These are phyloP conservation scores for Sarocladium kiliense DNA, from an alignment of 2,329 filamentous ascomycete species.

Conservation along the genomic window DNA sequence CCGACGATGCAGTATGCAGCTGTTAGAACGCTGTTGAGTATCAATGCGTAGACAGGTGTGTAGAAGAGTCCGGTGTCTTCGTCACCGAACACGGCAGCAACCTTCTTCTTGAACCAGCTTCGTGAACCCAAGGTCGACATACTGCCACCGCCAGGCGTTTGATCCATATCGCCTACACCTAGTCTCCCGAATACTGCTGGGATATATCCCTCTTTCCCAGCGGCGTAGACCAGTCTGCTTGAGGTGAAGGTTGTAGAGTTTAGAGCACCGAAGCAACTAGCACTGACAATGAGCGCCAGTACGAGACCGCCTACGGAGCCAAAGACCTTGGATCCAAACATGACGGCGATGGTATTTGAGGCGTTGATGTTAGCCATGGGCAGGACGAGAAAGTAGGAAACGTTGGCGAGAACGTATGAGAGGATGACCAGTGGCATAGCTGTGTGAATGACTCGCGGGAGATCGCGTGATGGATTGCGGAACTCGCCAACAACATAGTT, in stretches of 20 bases:
- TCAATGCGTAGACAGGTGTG: constrained; percentile 88
- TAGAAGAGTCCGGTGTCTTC: constrained; percentile 77
- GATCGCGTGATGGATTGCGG: constrained; percentile 80
- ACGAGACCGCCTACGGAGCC: constrained; percentile 76
- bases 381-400: constrained; percentile 91
- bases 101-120: constrained; percentile 51
- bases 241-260: constrained; percentile 94
- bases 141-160: constrained; percentile 15
- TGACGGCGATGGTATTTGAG: constrained; percentile 91
- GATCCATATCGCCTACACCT: constrained; percentile 54
- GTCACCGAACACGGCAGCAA: constrained; percentile 66
- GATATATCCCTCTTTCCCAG: constrained; percentile 91
- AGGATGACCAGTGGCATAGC: constrained; percentile 92
- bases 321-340: constrained; percentile 87
- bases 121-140: constrained; percentile 42
- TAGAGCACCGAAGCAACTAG: constrained; percentile 88
- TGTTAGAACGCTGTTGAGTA: constrained; percentile 73
- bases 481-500: constrained; percentile 99
- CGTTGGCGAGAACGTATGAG: constrained; percentile 84
- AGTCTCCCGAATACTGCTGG: constrained; percentile 78
- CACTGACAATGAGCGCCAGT: constrained; percentile 82
- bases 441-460: constrained; percentile 92
- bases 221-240: constrained; percentile 86
- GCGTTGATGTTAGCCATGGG: constrained; percentile 75
- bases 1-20: constrained; percentile 75